Conservation (phyloP, 1,284 basidiomycete species). For the Malassezia globosa region DNA sequence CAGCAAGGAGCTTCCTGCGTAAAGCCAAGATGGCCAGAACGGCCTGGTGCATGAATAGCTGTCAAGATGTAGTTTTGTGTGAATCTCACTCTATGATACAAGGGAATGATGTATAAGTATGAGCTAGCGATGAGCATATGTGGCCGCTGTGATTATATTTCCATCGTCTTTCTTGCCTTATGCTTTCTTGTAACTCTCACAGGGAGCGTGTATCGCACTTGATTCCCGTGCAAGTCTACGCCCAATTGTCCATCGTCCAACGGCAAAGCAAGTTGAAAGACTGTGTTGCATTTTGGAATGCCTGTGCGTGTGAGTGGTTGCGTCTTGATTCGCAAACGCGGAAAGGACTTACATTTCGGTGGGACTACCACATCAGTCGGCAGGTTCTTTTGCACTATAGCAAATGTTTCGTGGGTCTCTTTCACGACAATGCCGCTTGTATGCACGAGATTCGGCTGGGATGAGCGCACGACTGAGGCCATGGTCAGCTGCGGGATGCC, state of each 20-base stretch:
- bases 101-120: not conserved
- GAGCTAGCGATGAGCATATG: not conserved
- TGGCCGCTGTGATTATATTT: not conserved
- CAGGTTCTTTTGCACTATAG: no score
- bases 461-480: constrained; percentile 9
- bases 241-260: not conserved
- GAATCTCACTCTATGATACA: no score
- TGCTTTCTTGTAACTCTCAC: constrained; percentile 14
- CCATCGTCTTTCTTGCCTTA: constrained; percentile 14
- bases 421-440: constrained; percentile 8
- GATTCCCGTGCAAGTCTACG: constrained; percentile 11
- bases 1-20: not conserved
- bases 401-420: constrained; percentile 17
- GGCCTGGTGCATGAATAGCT: not conserved
- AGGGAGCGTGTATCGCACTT: constrained; percentile 14
- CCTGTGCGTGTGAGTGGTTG: not conserved
- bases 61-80: not conserved
- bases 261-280: constrained; percentile 10
- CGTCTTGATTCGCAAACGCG: not conserved
- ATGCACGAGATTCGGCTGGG: constrained; percentile 14
- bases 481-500: no score
- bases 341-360: not conserved
- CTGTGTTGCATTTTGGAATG: constrained; percentile 12
- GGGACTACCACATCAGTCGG: not conserved
- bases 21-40: not conserved